Conservation (phyloP, 352 stramenopile genomes). For the Elongisporangium undulatum region DNA sequence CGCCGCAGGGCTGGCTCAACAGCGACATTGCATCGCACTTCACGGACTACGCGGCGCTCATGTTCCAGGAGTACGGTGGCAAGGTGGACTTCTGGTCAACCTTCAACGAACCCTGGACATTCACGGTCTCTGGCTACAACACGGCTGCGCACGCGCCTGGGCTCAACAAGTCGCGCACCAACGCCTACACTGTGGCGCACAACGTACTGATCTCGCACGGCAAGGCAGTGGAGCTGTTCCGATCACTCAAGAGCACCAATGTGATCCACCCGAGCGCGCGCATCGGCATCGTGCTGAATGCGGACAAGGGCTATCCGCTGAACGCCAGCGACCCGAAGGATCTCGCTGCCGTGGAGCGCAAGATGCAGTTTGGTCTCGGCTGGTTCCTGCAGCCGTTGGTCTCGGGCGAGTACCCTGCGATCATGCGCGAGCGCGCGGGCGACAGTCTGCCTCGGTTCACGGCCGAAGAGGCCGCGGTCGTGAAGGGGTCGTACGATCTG, state of each 20-base stretch:
- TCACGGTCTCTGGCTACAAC: constrained; percentile 86
- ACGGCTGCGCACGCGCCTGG: constrained; percentile 47
- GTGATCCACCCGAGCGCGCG: constrained; percentile 39
- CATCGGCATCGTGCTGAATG: constrained; percentile 91
- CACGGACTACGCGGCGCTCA: constrained; percentile 86
- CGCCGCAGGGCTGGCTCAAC: constrained; percentile 70
- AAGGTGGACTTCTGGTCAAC: constrained; percentile 93
- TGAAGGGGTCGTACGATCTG: constrained; percentile 88
- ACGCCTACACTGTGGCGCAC: constrained; percentile 67
- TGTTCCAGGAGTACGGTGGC: constrained; percentile 89
- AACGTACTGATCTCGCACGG: constrained; percentile 91
- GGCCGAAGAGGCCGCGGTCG: constrained; percentile 45
- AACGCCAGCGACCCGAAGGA: constrained; percentile 46
- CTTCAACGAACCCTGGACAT: constrained; percentile 92
- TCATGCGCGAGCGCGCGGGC: constrained; percentile 76
- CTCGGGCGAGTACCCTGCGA: constrained; percentile 81
- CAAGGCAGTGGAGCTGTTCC: constrained; percentile 76
- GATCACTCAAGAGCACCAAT: constrained; percentile 54
- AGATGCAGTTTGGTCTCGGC: constrained; percentile 88
- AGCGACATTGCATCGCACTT: constrained; percentile 59
- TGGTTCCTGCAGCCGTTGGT: constrained; percentile 92
- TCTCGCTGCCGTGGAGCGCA: constrained; percentile 64
- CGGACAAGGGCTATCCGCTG: constrained; percentile 73
- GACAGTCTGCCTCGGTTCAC: constrained; percentile 88
- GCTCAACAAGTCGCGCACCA: constrained; percentile 35